Evolutionary conservation across 2,329 filamentous ascomycete genomes (phyloP), one percentile per base, ranked within the genome.

Genomic region (Aspergillus sclerotialis): DNA sequence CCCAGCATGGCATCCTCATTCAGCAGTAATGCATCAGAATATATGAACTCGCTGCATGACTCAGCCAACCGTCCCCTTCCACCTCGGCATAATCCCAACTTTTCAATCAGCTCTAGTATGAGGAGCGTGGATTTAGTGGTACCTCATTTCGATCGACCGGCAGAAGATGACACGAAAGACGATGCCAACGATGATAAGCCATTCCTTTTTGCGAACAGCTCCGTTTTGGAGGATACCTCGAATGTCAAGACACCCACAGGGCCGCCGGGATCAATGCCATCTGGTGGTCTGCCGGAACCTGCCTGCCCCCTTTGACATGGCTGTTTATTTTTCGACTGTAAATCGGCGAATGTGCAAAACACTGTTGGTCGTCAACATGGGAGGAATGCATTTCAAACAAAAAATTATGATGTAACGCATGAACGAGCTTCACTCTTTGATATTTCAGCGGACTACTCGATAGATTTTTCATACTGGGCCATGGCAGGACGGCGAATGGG

Each of bases 61-160:
- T 37, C 43, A 17, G 34, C 44, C 13, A 44, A 53, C 33, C 60
- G 62, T 4, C 63, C 63, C 2, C 45, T 66, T 14, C 60, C 60
- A 9, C 60, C 63, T 4, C 57, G 63, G 6, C 58, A 60, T 44
- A 64, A 65, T 36, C 58, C 61, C 12, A 55, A 52, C 33, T 64
- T 60, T 42, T 53, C 55, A 9, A 48, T 48, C 30, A 49, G 50
- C 34, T 40, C 50, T 5, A 52, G 46, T 19, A 45, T 45, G 17
- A 61, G 61, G 43, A 56, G 61, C 8, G 49, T 64, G 7, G 59
- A 64, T 18, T 48, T 66, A 14, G 63, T 66, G 9, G 55, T 64
- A 10, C 63, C 63, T 15, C 62, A 64, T 28, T 44, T 63, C n/a
- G 33, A 35, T 3, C 38, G 40, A 8, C 40, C 35, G 2, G 33